Conservation (phyloP, 495 filamentous ascomycete genomes). For the Rhypophila decipiens region DNA sequence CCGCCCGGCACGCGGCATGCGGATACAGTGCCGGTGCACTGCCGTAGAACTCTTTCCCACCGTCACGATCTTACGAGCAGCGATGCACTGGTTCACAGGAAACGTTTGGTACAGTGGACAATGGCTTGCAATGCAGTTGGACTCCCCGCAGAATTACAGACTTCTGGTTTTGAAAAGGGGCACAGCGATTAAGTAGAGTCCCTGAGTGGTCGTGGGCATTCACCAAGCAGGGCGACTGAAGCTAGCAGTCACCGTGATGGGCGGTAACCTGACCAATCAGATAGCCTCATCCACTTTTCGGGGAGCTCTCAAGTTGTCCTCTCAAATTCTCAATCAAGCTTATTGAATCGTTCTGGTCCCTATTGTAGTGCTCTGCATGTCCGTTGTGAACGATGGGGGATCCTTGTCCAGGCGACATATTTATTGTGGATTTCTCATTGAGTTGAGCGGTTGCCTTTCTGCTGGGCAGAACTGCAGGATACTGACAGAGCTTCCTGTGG, state of each 20-base stretch:
- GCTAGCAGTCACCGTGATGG: slow-evolving; percentile 30
- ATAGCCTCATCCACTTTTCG: slow-evolving; percentile 11
- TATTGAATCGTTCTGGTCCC: too few species aligned
- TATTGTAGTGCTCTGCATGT: too few species aligned
- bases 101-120: background rate
- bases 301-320: slow-evolving; percentile 1
- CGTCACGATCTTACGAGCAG: too few species aligned
- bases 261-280: slow-evolving; percentile 41
- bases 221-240: background rate
- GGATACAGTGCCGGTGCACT: too few species aligned
- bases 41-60: too few species aligned
- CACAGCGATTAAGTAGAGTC: slow-evolving; percentile 7
- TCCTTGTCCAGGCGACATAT: too few species aligned
- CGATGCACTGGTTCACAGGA: too few species aligned
- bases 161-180: background rate
- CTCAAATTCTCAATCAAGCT: background rate
- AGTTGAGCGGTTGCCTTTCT: background rate
- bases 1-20: too few species aligned
- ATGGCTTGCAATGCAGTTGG: background rate
- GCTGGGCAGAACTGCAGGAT: background rate
- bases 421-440: background rate
- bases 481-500: background rate
- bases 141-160: background rate
- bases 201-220: slow-evolving; percentile 11
- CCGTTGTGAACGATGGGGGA: too few species aligned